A percentile compares a stretch with the other conserved stretches of the same genome.
These are phyloP conservation scores for Inonotus hispidus DNA, from an alignment of 1,284 basidiomycete species.

Conservation along the genomic window DNA sequence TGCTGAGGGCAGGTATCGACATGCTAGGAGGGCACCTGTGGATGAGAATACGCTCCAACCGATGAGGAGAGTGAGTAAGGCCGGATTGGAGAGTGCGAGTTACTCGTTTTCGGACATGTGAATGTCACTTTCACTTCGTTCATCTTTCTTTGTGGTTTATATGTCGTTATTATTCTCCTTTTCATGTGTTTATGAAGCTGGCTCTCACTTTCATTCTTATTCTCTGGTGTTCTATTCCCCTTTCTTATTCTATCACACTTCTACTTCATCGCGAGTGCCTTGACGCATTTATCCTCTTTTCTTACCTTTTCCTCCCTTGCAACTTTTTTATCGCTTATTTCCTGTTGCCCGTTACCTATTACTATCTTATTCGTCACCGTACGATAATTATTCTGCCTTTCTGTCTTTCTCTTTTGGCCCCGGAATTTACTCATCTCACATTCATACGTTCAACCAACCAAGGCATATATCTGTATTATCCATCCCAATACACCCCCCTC, in stretches of 20 bases:
- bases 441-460: neutral
- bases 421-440: neutral
- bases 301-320: neutral
- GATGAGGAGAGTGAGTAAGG: slow-evolving; percentile 81
- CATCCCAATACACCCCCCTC: too few relatives aligned
- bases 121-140: neutral
- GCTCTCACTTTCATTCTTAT: neutral
- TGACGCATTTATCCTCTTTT: neutral
- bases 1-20: slow-evolving; percentile 74
- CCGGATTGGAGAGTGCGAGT: slow-evolving; percentile 68
- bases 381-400: slow-evolving; percentile 5
- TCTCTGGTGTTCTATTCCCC: neutral
- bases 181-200: neutral
- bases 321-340: neutral
- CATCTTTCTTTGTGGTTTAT: neutral
- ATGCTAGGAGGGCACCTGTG: slow-evolving; percentile 78
- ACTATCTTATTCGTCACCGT: slow-evolving; percentile 10
- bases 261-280: neutral
- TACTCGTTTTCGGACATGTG: slow-evolving; percentile 1
- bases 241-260: neutral
- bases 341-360: neutral
- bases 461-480: too few relatives aligned
- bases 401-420: neutral
- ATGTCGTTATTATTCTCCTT: neutral
- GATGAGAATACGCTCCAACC: slow-evolving; percentile 83